These are phyloP conservation scores for Yarrowia hollandica DNA, from an alignment of 805 yeast genomes.

Conservation along the genomic window DNA sequence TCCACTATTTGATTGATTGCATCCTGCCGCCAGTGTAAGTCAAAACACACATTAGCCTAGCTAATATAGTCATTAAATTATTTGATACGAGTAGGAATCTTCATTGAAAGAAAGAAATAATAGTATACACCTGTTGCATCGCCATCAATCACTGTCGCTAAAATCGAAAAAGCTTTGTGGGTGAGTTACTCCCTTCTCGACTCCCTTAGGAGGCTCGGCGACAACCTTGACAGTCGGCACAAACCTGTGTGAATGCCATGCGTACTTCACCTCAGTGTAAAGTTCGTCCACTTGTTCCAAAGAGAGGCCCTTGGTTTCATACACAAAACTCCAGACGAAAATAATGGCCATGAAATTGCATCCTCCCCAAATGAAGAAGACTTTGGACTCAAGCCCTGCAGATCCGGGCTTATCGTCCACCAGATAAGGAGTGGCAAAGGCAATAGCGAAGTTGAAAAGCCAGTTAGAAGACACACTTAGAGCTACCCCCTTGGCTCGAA, in stretches of 20 bases:
- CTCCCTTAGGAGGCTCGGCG: not conserved
- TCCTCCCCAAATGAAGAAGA: slow-evolving; percentile 38
- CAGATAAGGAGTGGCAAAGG: slow-evolving; percentile 36
- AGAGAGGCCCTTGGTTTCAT: slow-evolving; percentile 69
- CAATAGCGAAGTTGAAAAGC: slow-evolving; percentile 44
- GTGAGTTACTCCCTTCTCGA: not conserved
- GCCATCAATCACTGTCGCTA: not conserved
- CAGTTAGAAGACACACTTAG: slow-evolving; percentile 55
- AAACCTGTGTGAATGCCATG: not conserved
- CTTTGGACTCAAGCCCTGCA: slow-evolving; percentile 46
- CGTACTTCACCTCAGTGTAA: slow-evolving; percentile 39
- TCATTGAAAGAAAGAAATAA: too few species aligned
- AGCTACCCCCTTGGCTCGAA: slow-evolving; percentile 66
- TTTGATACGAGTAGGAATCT: too few species aligned
- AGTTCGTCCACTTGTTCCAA: slow-evolving; percentile 70
- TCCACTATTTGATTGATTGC: too few species aligned
- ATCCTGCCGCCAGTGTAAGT: too few species aligned
- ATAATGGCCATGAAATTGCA: slow-evolving; percentile 19
- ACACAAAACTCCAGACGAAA: slow-evolving; percentile 50
- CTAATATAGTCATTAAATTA: too few species aligned
- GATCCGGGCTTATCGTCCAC: slow-evolving; percentile 50
- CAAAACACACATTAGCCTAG: too few species aligned
- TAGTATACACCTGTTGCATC: too few species aligned
- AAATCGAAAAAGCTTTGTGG: not conserved
- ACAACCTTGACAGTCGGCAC: not conserved